These are phyloP conservation scores for Claviceps pazoutovae DNA, from an alignment of 2,329 filamentous ascomycete genomes.

Conservation along the genomic window DNA sequence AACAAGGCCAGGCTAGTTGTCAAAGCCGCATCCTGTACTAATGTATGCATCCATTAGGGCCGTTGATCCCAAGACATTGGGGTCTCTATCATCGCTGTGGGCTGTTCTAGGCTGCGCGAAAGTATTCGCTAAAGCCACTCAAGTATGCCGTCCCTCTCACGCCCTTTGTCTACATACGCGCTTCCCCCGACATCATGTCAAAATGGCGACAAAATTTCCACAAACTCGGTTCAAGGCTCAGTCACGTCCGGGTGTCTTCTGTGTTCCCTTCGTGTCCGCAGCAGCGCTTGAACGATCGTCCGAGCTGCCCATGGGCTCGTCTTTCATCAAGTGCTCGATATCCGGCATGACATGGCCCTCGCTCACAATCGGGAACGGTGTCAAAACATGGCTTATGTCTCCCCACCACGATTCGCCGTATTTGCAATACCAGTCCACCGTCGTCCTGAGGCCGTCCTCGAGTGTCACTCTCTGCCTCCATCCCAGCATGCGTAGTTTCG, in stretches of 20 bases:
- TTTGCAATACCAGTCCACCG: slow-evolving; percentile 55
- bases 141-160: not conserved
- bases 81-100: not conserved
- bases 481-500: slow-evolving; percentile 51
- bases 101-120: not conserved
- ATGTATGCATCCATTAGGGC: too few relatives aligned
- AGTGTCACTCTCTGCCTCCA: slow-evolving; percentile 57
- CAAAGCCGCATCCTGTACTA: too few relatives aligned
- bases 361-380: slow-evolving; percentile 50
- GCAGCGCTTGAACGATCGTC: slow-evolving; percentile 7
- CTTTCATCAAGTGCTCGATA: slow-evolving; percentile 19
- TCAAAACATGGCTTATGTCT: slow-evolving; percentile 53
- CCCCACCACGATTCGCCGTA: slow-evolving; percentile 61
- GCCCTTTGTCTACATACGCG: not conserved
- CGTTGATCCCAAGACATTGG: too few relatives aligned
- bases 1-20: too few relatives aligned
- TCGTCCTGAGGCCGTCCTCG: slow-evolving; percentile 46
- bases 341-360: slow-evolving; percentile 42
- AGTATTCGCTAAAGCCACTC: not conserved
- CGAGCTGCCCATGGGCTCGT: slow-evolving; percentile 17
- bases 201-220: not conserved
- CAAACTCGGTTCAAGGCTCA: not conserved
- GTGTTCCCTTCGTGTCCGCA: slow-evolving; percentile 6
- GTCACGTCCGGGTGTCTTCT: slow-evolving; percentile 7
- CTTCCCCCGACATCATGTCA: not conserved